phyloP scores from a whole-genome alignment of 2,329 filamentous ascomycete genomes.

The Sporothrix pallida region DNA sequence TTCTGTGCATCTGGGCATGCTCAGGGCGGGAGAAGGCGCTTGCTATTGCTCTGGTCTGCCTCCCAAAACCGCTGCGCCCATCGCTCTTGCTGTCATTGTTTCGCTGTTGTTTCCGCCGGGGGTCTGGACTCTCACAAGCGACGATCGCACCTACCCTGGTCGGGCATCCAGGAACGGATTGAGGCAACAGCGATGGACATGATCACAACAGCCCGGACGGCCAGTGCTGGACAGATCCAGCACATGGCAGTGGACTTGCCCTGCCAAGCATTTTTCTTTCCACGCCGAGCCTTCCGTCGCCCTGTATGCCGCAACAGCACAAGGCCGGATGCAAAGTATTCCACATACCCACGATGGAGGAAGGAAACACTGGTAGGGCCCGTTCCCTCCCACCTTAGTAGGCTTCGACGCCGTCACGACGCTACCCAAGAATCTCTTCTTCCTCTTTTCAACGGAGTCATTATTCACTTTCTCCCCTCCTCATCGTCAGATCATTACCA shows the following conservation, averaged over 20 bases:
- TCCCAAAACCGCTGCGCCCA: background rate
- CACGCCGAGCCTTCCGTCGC: background rate
- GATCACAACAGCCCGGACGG: constrained; percentile 1
- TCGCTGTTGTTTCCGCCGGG: background rate
- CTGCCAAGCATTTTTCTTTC: background rate
- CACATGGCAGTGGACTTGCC: background rate
- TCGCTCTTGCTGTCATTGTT: background rate
- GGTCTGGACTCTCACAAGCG: background rate
- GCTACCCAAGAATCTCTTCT: background rate
- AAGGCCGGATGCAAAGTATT: background rate
- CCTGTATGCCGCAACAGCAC: background rate
- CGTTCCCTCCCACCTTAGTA: background rate
- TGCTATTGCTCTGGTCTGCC: background rate
- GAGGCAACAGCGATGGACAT: constrained; percentile 8
- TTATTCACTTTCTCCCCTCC: background rate
- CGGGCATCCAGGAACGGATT: constrained; percentile 14
- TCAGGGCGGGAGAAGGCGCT: too few species aligned
- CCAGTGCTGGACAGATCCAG: background rate
- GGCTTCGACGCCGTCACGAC: background rate
- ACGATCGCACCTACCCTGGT: constrained; percentile 21
- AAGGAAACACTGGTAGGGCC: background rate
- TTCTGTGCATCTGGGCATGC: background rate
- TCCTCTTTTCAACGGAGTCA: background rate
- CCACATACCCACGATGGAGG: background rate
- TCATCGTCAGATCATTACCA: background rate